A percentile compares a stretch with the other conserved stretches of the same genome.
Evolutionary conservation across 2,329 filamentous ascomycete species (phyloP).

Genomic region (Colletotrichum sp.): DNA sequence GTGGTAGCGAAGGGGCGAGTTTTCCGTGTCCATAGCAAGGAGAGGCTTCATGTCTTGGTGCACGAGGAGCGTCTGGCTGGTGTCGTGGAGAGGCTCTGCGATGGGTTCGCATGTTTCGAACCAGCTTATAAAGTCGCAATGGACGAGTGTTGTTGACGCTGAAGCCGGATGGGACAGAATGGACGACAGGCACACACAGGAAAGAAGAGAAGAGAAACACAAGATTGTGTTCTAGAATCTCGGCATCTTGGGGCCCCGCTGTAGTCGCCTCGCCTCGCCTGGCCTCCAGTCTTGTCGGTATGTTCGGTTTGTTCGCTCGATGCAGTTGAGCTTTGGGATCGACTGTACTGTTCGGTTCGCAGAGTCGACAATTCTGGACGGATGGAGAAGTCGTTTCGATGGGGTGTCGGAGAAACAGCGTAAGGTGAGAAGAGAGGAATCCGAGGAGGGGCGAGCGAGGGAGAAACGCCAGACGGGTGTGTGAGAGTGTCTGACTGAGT

Average conservation of each 20-base stretch:
- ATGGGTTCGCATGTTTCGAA: slow-evolving; percentile 21
- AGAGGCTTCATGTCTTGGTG: slow-evolving; percentile 15
- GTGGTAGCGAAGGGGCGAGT: slow-evolving; percentile 12
- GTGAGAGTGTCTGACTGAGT: slow-evolving; percentile 5
- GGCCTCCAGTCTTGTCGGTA: neutral
- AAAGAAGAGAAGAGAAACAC: neutral
- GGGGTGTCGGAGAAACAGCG: neutral
- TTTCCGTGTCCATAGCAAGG: slow-evolving; percentile 15
- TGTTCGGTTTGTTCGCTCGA: neutral
- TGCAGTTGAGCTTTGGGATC: neutral
- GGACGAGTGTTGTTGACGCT: neutral
- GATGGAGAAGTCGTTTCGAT: neutral
- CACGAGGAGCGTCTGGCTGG: neutral
- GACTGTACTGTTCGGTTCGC: neutral
- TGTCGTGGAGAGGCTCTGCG: neutral
- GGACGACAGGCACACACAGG: neutral
- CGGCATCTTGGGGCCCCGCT: slow-evolving; percentile 17
- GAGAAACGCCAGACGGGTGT: neutral
- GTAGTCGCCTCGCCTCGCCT: slow-evolving; percentile 8
- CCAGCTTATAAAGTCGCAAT: neutral
- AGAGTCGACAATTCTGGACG: neutral
- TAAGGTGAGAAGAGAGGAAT: neutral
- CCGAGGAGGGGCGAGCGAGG: neutral
- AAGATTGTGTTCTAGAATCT: slow-evolving; percentile 14
- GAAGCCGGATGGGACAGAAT: neutral